These are phyloP conservation scores for Apiotrichum laibachii DNA, from an alignment of 1,284 basidiomycete species.

Conservation along the genomic window DNA sequence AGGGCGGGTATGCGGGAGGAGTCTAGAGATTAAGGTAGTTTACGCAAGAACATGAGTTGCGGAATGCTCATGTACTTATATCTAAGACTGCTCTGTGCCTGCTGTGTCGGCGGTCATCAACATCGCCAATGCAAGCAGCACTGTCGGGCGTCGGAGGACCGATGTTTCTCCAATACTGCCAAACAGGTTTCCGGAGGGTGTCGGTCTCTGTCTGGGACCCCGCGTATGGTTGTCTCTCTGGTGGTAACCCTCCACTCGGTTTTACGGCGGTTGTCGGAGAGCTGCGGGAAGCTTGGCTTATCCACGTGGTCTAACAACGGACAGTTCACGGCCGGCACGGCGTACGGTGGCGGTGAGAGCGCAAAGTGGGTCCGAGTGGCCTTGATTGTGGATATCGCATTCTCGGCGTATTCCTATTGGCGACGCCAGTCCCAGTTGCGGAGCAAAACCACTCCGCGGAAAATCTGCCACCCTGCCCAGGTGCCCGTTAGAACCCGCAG, in stretches of 20 bases:
- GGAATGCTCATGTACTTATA: conserved; percentile 2
- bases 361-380: background rate
- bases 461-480: too few species aligned
- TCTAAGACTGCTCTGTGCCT: background rate
- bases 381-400: background rate
- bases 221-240: background rate
- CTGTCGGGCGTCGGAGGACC: background rate
- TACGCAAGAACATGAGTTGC: background rate
- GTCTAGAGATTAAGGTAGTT: background rate
- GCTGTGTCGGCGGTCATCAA: too few species aligned
- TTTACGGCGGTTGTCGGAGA: conserved; percentile 6
- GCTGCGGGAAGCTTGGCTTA: background rate
- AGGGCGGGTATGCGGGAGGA: background rate
- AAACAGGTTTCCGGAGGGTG: background rate
- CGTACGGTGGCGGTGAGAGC: too few species aligned
- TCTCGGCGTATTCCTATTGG: too few species aligned
- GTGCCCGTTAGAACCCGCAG: too few species aligned
- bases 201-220: conserved; percentile 1
- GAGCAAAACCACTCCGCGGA: too few species aligned
- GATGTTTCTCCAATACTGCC: conserved; percentile 2
- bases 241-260: conserved; percentile 2
- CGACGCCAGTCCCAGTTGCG: too few species aligned
- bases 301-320: background rate
- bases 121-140: background rate
- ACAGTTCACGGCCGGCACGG: background rate